Evolutionary conservation across 345 rosid species (phyloP).

Genomic region (Leavenworthia alabamica): DNA sequence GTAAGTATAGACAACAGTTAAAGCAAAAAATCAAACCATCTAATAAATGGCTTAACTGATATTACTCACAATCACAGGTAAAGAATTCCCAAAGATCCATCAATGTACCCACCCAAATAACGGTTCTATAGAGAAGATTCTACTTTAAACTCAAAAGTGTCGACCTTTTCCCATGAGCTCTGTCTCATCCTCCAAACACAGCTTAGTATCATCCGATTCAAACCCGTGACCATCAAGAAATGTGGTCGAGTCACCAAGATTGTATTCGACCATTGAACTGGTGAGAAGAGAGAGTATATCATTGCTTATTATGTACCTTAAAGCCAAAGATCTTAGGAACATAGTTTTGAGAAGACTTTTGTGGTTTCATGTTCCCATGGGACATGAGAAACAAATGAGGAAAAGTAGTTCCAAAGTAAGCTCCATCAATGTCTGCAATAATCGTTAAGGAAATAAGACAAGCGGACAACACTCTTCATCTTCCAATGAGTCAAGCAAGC

Average conservation of each 20-base stretch:
- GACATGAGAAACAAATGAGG: constrained; percentile 90
- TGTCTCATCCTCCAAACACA: no score
- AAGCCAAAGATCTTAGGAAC: constrained; percentile 86
- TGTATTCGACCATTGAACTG: background rate
- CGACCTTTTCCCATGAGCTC: no score
- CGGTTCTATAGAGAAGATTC: constrained; percentile 15
- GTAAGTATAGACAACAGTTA: no score
- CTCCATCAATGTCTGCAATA: constrained; percentile 78
- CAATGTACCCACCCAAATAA: no score
- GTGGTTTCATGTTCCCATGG: constrained; percentile 80
- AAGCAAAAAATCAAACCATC: no score
- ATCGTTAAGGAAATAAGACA: constrained; percentile 38
- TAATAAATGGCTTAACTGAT: constrained; percentile 14
- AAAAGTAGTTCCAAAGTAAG: constrained; percentile 89
- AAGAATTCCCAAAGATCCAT: constrained; percentile 9
- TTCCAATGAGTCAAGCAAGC: no score
- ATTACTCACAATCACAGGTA: constrained; percentile 13
- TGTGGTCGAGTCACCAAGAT: background rate
- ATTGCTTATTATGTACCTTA: constrained; percentile 85
- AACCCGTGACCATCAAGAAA: constrained; percentile 1
- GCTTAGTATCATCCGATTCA: background rate
- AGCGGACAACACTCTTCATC: constrained; percentile 1
- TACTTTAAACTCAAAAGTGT: background rate
- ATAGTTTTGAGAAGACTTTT: constrained; percentile 60
- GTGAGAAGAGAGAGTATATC: constrained; percentile 9